phyloP scores from a whole-genome alignment of 257 asterid species.

The Leonotis leonurus region DNA sequence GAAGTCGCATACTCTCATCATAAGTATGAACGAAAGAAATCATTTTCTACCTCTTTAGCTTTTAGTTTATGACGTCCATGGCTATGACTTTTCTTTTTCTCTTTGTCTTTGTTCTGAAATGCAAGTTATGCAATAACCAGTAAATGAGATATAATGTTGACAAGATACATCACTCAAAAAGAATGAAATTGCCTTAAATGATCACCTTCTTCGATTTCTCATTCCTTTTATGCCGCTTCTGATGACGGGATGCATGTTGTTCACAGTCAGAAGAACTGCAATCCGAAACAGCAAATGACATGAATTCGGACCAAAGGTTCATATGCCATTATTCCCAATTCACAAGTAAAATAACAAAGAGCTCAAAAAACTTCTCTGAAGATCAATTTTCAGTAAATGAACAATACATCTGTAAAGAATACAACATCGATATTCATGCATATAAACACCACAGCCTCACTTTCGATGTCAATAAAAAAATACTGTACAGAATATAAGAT shows the following conservation, averaged over 20 bases:
- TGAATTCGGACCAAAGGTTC: not conserved
- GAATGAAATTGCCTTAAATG: not conserved
- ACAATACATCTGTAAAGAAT: not conserved
- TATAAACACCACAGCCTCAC: not conserved
- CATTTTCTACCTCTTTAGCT: conserved; percentile 68
- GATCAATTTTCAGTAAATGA: not conserved
- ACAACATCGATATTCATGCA: not conserved
- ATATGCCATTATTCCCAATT: not conserved
- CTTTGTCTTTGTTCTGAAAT: conserved; percentile 72
- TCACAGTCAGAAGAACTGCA: conserved; percentile 72
- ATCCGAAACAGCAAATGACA: conserved; percentile 10
- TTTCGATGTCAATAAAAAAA: not conserved
- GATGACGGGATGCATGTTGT: conserved; percentile 43
- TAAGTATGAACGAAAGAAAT: conserved; percentile 14
- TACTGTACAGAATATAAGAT: not conserved
- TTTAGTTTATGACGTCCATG: conserved; percentile 63
- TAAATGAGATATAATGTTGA: conserved; percentile 9
- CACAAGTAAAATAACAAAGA: not conserved
- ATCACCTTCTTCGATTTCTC: conserved; percentile 65
- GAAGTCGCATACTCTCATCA: not conserved
- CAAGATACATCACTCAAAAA: not conserved
- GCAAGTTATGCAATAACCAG: conserved; percentile 20
- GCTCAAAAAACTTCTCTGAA: not conserved
- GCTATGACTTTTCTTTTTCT: conserved; percentile 49
- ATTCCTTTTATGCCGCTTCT: conserved; percentile 59